A percentile compares a stretch with the other conserved stretches of the same genome.
Conservation (phyloP, 2,329 filamentous ascomycete genomes). For the Lomentospora prolificans region DNA sequence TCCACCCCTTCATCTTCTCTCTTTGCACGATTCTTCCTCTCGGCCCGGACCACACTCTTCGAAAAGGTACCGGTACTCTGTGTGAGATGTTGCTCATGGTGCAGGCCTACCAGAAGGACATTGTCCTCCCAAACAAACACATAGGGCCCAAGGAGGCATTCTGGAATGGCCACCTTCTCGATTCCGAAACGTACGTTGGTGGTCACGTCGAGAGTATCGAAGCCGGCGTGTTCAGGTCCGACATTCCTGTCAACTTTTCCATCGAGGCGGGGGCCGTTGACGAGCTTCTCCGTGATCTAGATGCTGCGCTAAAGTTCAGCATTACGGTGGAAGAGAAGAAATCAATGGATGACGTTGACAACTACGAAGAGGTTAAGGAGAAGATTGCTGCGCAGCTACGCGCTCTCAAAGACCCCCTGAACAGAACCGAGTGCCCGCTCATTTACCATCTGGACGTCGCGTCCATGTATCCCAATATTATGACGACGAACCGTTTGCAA, state of each 20-base stretch:
- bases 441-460: conserved; percentile 99
- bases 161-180: conserved; percentile 91
- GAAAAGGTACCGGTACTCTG: conserved; percentile 96
- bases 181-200: conserved; percentile 96
- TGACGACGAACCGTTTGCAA: conserved; percentile 96
- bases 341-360: conserved; percentile 65
- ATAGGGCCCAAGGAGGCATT: conserved; percentile 84
- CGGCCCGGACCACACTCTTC: conserved; percentile 80
- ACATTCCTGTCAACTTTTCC: conserved; percentile 89
- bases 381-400: conserved; percentile 67
- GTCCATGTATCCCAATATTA: conserved; percentile 99
- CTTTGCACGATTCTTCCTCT: conserved; percentile 93
- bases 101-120: conserved; percentile 84
- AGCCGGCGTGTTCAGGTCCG: conserved; percentile 88
- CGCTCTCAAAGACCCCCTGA: conserved; percentile 70
- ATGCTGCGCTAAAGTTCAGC: conserved; percentile 81
- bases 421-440: conserved; percentile 72
- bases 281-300: conserved; percentile 76
- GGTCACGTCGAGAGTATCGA: conserved; percentile 99
- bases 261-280: conserved; percentile 86
- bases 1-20: conserved; percentile 99
- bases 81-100: conserved; percentile 99
- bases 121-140: conserved; percentile 94
- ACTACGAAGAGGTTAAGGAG: conserved; percentile 75
- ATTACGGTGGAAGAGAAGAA: conserved; percentile 79